phyloP scores from a whole-genome alignment of 2,329 filamentous ascomycete genomes.

The Teratosphaeria pseudoeucalypti region DNA sequence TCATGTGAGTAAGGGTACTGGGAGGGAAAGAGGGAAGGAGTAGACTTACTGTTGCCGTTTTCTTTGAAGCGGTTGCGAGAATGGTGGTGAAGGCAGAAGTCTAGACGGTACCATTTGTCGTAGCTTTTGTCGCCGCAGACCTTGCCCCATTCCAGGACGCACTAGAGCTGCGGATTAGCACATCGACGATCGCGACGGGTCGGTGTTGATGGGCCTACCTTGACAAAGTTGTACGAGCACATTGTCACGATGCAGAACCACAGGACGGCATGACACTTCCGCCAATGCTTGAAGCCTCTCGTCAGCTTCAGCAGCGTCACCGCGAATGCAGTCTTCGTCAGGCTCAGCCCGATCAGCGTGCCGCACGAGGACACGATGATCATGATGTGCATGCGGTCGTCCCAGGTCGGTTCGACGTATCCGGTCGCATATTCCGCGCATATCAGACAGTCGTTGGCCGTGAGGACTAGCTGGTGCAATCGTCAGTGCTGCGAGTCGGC shows the following conservation, averaged over 20 bases:
- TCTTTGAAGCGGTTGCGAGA: not conserved
- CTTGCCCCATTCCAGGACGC: not conserved
- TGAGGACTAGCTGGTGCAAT: not conserved
- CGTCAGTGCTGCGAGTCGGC: not conserved
- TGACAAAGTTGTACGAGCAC: not conserved
- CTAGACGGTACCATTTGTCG: not conserved
- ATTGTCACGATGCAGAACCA: not conserved
- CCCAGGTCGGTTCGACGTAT: not conserved
- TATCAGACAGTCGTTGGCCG: not conserved
- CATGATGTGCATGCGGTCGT: not conserved
- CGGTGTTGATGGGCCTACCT: not conserved
- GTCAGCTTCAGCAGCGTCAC: not conserved
- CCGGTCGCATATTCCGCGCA: not conserved
- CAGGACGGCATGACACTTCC: not conserved
- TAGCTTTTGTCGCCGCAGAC: not conserved
- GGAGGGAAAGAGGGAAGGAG: too few species aligned
- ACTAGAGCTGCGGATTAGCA: not conserved
- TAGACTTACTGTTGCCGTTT: not conserved
- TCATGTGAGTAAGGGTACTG: not conserved
- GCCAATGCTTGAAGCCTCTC: not conserved
- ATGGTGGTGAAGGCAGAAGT: not conserved
- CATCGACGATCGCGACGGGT: not conserved
- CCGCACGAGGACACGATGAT: not conserved
- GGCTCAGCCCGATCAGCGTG: not conserved
- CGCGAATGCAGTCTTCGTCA: not conserved